These are phyloP conservation scores for Boletus rubroflammeus DNA, from an alignment of 768 basidiomycete genomes.

Conservation along the genomic window DNA sequence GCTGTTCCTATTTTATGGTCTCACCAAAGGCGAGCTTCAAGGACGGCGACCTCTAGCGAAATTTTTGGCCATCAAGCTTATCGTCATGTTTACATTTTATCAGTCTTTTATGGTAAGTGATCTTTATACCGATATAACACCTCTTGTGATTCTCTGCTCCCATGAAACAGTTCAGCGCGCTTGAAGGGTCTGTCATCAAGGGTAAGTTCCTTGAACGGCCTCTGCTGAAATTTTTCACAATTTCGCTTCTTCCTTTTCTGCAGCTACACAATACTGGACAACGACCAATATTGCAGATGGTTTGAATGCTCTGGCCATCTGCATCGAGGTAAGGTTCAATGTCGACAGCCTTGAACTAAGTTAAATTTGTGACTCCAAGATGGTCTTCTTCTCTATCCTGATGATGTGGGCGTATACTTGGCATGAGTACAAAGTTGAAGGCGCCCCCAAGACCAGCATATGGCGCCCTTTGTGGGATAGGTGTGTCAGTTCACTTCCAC, in stretches of 20 bases:
- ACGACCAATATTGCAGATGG: slow-evolving; percentile 81
- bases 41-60: slow-evolving; percentile 78
- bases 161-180: slow-evolving; percentile 50
- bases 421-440: slow-evolving; percentile 58
- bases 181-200: slow-evolving; percentile 70
- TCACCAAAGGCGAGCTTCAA: slow-evolving; percentile 75
- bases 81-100: slow-evolving; percentile 88
- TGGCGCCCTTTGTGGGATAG: slow-evolving; percentile 71
- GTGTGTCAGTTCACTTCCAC: slow-evolving; percentile 15
- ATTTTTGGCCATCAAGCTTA: slow-evolving; percentile 83
- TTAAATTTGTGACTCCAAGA: slow-evolving; percentile 40
- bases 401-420: slow-evolving; percentile 86
- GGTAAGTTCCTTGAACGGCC: slow-evolving; percentile 32
- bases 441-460: slow-evolving; percentile 47
- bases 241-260: neutral
- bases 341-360: neutral
- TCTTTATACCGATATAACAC: neutral
- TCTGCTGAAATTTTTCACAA: neutral
- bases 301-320: slow-evolving; percentile 74
- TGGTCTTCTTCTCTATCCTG: slow-evolving; percentile 73
- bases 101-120: slow-evolving; percentile 67
- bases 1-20: slow-evolving; percentile 75
- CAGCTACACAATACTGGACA: slow-evolving; percentile 81
- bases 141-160: neutral
- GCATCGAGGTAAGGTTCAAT: slow-evolving; percentile 62